phyloP scores from a whole-genome alignment of 129 eudicot species.

The Silybum marianum region DNA sequence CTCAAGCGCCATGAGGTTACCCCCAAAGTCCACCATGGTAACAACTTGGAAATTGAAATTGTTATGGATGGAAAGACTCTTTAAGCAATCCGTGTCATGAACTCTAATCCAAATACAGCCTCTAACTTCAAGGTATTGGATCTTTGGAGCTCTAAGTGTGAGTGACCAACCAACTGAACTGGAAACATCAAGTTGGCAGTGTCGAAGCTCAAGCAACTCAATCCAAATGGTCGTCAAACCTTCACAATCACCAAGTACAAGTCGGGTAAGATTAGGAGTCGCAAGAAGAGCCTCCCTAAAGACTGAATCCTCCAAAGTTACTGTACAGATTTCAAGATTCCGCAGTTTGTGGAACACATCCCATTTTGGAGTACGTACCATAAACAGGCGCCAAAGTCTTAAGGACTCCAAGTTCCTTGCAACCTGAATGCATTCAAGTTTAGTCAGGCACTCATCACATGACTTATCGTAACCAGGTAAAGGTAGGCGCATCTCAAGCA shows the following conservation, averaged over 20 bases:
- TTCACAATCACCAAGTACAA: slow-evolving; percentile 71
- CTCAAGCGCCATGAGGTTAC: slow-evolving; percentile 64
- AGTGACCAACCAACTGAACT: slow-evolving; percentile 44
- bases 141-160: slow-evolving; percentile 49
- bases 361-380: slow-evolving; percentile 73
- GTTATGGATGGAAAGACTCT: too few relatives aligned
- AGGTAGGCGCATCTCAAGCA: not conserved
- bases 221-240: slow-evolving; percentile 60
- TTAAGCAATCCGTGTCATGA: too few relatives aligned
- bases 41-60: too few relatives aligned
- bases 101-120: too few relatives aligned
- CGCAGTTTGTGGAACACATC: slow-evolving; percentile 51
- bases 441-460: slow-evolving; percentile 6
- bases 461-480: too few relatives aligned
- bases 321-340: slow-evolving; percentile 77
- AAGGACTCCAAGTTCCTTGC: slow-evolving; percentile 69
- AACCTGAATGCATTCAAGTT: slow-evolving; percentile 67
- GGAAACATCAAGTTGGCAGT: slow-evolving; percentile 70
- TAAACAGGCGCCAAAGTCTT: slow-evolving; percentile 73
- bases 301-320: slow-evolving; percentile 58
- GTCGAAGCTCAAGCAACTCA: slow-evolving; percentile 56
- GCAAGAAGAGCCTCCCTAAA: slow-evolving; percentile 55
- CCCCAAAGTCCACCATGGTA: slow-evolving; percentile 34
- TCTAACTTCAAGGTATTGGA: too few relatives aligned
- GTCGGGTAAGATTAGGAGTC: slow-evolving; percentile 66